A percentile compares a stretch with the other conserved stretches of the same genome.
Evolutionary conservation across 345 rosid genomes (phyloP).

Genomic region (Moricandia arvensis): DNA sequence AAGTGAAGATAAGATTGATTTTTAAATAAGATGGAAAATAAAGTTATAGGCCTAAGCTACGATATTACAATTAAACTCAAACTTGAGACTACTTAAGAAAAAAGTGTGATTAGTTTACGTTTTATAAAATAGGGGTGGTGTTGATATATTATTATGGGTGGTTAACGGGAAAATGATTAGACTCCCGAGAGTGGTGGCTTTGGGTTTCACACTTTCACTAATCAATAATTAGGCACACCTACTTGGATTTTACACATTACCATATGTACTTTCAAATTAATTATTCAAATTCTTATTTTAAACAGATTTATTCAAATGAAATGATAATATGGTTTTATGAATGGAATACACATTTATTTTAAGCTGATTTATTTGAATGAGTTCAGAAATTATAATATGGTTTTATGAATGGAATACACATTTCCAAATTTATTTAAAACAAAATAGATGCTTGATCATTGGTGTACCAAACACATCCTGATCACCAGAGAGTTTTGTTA

Average conservation of each 20-base stretch:
- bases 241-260: not conserved
- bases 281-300: not conserved
- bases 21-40: too few relatives aligned
- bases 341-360: not conserved
- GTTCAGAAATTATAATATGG: not conserved
- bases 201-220: conserved; percentile 13
- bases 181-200: conserved; percentile 7
- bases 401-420: not conserved
- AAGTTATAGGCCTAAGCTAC: too few relatives aligned
- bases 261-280: not conserved
- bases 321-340: conserved; percentile 4
- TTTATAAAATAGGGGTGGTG: not conserved
- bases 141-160: not conserved
- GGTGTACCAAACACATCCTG: conserved; percentile 8
- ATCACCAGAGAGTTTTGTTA: not conserved
- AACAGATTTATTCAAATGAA: not conserved
- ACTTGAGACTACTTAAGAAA: not conserved
- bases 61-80: not conserved
- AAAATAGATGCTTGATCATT: conserved; percentile 6
- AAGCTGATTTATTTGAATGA: not conserved
- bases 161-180: not conserved
- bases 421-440: not conserved
- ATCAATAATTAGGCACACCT: conserved; percentile 30
- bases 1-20: too few relatives aligned
- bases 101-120: not conserved